Conservation (phyloP, 306 rosid genomes). For the Potentilla sterilis region DNA sequence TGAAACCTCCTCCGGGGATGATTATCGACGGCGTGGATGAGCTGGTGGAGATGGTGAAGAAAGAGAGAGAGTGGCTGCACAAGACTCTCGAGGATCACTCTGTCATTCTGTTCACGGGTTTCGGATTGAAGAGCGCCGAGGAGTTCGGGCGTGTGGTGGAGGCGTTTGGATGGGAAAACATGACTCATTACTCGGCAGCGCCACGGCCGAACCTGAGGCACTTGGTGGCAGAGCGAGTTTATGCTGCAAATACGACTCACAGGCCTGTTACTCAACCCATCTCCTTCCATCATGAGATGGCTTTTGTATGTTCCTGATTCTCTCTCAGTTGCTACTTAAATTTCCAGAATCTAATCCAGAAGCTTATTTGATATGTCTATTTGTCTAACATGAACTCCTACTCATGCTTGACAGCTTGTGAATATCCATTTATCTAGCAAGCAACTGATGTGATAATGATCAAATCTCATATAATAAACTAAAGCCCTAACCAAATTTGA, state of each 20-base stretch:
- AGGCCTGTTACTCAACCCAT: too few relatives aligned
- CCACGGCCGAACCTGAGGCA: neutral
- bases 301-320: too few relatives aligned
- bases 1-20: neutral
- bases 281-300: too few relatives aligned
- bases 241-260: neutral
- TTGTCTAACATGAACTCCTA: neutral
- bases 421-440: neutral
- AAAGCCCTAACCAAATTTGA: neutral
- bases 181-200: neutral
- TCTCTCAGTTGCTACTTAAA: too few relatives aligned
- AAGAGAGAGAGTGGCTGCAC: neutral
- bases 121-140: neutral
- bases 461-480: neutral
- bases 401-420: too few relatives aligned
- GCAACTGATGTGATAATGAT: neutral
- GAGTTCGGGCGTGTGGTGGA: neutral
- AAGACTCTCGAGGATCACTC: neutral
- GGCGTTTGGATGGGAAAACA: conserved; percentile 8
- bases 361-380: too few relatives aligned
- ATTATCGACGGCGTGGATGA: neutral
- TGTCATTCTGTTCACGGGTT: neutral
- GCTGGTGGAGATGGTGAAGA: conserved; percentile 1
- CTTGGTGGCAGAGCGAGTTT: neutral
- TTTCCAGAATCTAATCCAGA: too few relatives aligned